These are phyloP conservation scores for Isatis tinctoria DNA, from an alignment of 345 rosid genomes.

Conservation along the genomic window DNA sequence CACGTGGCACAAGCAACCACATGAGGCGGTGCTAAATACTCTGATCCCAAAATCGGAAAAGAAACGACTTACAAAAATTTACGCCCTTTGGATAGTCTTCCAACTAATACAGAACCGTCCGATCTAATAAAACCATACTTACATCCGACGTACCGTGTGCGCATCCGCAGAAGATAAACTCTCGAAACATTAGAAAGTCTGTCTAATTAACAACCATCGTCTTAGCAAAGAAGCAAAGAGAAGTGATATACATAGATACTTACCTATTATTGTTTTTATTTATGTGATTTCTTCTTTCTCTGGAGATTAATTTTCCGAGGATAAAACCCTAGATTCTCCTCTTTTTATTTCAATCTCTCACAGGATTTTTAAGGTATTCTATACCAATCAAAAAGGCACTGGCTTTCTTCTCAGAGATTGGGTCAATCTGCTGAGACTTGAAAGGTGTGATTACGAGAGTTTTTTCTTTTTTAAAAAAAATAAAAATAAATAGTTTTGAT, in stretches of 20 bases:
- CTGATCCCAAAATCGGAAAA: slow-evolving; percentile 7
- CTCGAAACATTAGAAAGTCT: neutral
- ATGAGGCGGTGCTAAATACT: slow-evolving; percentile 31
- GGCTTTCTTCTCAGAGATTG: neutral
- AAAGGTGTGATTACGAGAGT: slow-evolving; percentile 7
- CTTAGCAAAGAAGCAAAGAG: slow-evolving; percentile 28
- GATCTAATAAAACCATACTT: neutral
- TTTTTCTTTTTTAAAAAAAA: neutral
- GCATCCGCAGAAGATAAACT: neutral
- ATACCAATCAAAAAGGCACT: neutral
- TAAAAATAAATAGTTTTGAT: neutral
- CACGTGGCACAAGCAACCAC: slow-evolving; percentile 20
- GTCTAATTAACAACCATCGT: slow-evolving; percentile 16
- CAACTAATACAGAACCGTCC: neutral
- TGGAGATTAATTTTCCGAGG: neutral
- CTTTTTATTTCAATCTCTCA: neutral
- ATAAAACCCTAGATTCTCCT: slow-evolving; percentile 26
- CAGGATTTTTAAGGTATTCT: slow-evolving; percentile 1
- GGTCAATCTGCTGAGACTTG: slow-evolving; percentile 4
- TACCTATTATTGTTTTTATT: neutral
- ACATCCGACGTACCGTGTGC: neutral
- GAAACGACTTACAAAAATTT: neutral
- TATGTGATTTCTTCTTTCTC: slow-evolving; percentile 10
- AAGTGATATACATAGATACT: neutral
- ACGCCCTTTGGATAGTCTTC: neutral